These are phyloP conservation scores for Rhodosporidiobolus odoratus DNA, from an alignment of 768 basidiomycete species.

Conservation along the genomic window DNA sequence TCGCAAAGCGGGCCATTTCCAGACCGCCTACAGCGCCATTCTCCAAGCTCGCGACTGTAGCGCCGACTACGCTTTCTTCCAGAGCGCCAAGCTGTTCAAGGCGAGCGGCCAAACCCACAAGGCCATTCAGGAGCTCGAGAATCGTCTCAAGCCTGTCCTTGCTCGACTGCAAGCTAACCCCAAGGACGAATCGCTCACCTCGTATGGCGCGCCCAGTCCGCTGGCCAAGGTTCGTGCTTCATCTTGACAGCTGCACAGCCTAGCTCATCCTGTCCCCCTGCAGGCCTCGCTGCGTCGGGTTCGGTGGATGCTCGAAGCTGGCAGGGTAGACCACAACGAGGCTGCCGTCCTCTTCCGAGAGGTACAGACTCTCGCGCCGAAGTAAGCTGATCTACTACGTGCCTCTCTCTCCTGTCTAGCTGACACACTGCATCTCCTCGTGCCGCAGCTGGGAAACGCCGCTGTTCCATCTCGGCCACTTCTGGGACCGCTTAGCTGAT, in stretches of 20 bases:
- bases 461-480: slow-evolving; percentile 78
- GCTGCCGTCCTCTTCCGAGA: slow-evolving; percentile 56
- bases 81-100: slow-evolving; percentile 80
- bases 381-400: slow-evolving; percentile 43
- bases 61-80: slow-evolving; percentile 72
- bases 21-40: slow-evolving; percentile 92
- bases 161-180: background rate
- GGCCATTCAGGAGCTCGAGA: slow-evolving; percentile 79
- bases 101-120: slow-evolving; percentile 72
- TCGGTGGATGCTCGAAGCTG: slow-evolving; percentile 88
- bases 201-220: slow-evolving; percentile 41
- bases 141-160: slow-evolving; percentile 50
- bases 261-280: too few relatives aligned
- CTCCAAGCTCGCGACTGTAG: slow-evolving; percentile 73
- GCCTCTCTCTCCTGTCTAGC: background rate
- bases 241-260: background rate
- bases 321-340: slow-evolving; percentile 63
- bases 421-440: too few relatives aligned
- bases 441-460: slow-evolving; percentile 69
- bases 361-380: slow-evolving; percentile 45
- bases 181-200: slow-evolving; percentile 11
- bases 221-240: slow-evolving; percentile 64
- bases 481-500: slow-evolving; percentile 58
- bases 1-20: slow-evolving; percentile 87
- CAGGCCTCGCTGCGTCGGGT: slow-evolving; percentile 62